A percentile compares a stretch with the other conserved stretches of the same genome.
phyloP scores from a whole-genome alignment of 345 rosid species.

The Rhodomyrtus tomentosa region DNA sequence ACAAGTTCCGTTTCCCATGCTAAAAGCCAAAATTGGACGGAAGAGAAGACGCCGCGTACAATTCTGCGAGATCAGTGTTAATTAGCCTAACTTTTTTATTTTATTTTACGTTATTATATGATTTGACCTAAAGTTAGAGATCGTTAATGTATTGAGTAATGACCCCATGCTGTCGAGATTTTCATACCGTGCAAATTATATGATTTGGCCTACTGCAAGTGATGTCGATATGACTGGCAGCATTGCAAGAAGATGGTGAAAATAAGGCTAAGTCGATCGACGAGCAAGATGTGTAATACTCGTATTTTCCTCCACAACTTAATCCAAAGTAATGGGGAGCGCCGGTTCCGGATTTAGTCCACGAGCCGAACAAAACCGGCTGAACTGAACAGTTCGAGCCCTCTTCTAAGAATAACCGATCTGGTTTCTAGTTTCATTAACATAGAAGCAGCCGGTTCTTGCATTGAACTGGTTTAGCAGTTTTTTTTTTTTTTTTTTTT shows the following conservation, averaged over 20 bases:
- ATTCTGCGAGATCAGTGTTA: not conserved
- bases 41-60: not conserved
- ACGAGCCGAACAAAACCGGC: not conserved
- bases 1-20: not conserved
- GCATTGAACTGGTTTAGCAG: too few species aligned
- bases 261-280: not conserved
- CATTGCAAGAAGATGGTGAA: not conserved
- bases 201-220: not conserved
- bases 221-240: not conserved
- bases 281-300: not conserved
- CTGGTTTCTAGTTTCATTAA: not conserved
- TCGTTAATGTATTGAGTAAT: rapidly evolving
- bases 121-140: not conserved
- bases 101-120: not conserved
- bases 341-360: not conserved
- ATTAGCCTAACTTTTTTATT: too few species aligned
- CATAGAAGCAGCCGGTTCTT: not conserved
- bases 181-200: not conserved
- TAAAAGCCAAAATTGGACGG: not conserved
- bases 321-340: not conserved
- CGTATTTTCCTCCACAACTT: not conserved
- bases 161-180: not conserved
- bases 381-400: not conserved
- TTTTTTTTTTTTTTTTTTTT: not conserved
- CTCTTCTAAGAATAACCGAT: not conserved